Conservation (phyloP, 2,329 filamentous ascomycete genomes). For the Ilyonectria sp. region DNA sequence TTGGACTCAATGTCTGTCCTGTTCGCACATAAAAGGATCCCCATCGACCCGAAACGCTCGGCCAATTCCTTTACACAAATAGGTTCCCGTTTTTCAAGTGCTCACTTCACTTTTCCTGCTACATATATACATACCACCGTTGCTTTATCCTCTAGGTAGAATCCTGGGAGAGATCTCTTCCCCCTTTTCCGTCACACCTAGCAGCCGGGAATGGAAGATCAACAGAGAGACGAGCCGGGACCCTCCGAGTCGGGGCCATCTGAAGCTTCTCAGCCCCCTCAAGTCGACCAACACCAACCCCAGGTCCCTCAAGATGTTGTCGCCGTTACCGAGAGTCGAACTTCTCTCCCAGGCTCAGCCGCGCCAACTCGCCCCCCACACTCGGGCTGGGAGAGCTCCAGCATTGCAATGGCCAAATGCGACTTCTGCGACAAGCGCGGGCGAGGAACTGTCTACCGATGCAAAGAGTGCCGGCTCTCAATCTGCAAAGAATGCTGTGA, state of each 20-base stretch:
- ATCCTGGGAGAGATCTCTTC: not conserved
- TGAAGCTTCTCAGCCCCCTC: not conserved
- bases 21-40: conserved; percentile 1
- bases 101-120: not conserved
- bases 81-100: not conserved
- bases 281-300: not conserved
- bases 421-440: conserved; percentile 28
- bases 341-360: not conserved
- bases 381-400: conserved; percentile 25
- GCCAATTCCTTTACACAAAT: not conserved
- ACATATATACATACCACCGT: not conserved
- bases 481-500: conserved; percentile 25
- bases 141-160: not conserved
- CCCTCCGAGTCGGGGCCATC: not conserved
- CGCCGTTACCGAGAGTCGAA: not conserved
- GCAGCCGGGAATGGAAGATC: conserved; percentile 1
- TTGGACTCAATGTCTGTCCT: not conserved
- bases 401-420: conserved; percentile 34
- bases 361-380: conserved; percentile 14
- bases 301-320: not conserved
- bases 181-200: no score
- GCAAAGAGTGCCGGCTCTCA: conserved; percentile 22
- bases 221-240: not conserved
- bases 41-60: no score
- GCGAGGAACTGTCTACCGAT: conserved; percentile 25